A percentile compares a stretch with the other conserved stretches of the same genome.
These are phyloP conservation scores for Rhizophora apiculata DNA, from an alignment of 345 rosid genomes.

Conservation along the genomic window DNA sequence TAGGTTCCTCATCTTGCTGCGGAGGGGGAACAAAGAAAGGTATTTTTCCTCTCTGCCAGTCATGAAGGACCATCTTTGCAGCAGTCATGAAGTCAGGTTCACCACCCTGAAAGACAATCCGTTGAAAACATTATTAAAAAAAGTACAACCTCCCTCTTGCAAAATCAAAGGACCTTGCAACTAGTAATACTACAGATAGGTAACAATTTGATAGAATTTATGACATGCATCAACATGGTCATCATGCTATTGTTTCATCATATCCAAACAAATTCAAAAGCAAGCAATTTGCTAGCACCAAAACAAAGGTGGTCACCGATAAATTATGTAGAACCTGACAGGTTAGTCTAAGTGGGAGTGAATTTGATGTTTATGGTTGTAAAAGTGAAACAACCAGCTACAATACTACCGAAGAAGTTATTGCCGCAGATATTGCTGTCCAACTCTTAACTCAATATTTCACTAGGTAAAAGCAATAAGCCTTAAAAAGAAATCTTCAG, in stretches of 20 bases:
- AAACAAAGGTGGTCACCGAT: not conserved
- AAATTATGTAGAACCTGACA: not conserved
- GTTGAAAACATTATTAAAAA: not conserved
- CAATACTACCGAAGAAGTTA: too few relatives aligned
- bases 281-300: not conserved
- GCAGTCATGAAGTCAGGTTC: constrained; percentile 84
- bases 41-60: constrained; percentile 93
- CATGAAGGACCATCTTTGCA: constrained; percentile 93
- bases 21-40: constrained; percentile 93
- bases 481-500: too few relatives aligned
- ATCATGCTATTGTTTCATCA: too few relatives aligned
- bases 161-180: not conserved
- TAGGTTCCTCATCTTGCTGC: constrained; percentile 36
- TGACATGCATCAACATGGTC: not conserved
- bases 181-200: not conserved
- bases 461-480: too few relatives aligned
- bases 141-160: not conserved
- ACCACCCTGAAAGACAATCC: constrained; percentile 55
- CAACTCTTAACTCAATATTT: too few relatives aligned
- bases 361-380: not conserved
- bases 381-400: too few relatives aligned
- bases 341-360: not conserved
- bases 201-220: too few relatives aligned
- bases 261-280: not conserved
- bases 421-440: too few relatives aligned